A percentile compares a stretch with the other conserved stretches of the same genome.
These are phyloP conservation scores for Hypoxylon sp. DNA, from an alignment of 2,329 filamentous ascomycete genomes.

Conservation along the genomic window DNA sequence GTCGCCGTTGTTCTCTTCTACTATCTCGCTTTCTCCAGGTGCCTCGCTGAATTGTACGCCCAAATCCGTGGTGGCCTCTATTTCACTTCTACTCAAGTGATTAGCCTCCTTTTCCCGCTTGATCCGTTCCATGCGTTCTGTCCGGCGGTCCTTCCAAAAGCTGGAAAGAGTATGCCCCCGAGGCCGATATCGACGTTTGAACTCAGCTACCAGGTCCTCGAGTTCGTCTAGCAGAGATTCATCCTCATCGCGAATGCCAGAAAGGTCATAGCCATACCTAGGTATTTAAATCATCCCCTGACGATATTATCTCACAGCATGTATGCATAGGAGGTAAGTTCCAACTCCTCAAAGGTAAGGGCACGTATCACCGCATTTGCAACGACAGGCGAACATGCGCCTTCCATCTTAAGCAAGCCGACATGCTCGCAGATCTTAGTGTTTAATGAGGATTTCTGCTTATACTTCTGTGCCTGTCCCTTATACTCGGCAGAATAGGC, in stretches of 20 bases:
- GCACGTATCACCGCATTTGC: slow-evolving; percentile 13
- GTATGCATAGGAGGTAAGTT: slow-evolving; percentile 11
- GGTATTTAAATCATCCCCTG: neutral
- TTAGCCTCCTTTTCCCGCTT: neutral
- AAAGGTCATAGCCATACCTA: slow-evolving; percentile 10
- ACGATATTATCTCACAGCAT: slow-evolving; percentile 4
- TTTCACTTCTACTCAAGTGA: neutral
- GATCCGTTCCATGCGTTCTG: slow-evolving; percentile 1
- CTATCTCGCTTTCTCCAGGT: neutral
- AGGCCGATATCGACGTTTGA: neutral
- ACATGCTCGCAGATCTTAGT: neutral
- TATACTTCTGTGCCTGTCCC: too few relatives aligned
- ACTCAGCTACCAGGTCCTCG: neutral
- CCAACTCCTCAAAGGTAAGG: slow-evolving; percentile 11
- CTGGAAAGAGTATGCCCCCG: neutral
- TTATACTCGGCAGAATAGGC: too few relatives aligned
- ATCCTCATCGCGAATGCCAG: slow-evolving; percentile 1
- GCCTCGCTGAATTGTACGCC: neutral
- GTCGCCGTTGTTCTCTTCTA: too few relatives aligned
- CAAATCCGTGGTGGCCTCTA: neutral
- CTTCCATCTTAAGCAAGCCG: neutral
- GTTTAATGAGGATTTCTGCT: too few relatives aligned
- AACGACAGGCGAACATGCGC: neutral
- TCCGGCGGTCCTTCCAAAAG: neutral
- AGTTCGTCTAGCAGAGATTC: slow-evolving; percentile 1